phyloP scores from a whole-genome alignment of 2,329 filamentous ascomycete genomes.

The Celoporthe dispersa region DNA sequence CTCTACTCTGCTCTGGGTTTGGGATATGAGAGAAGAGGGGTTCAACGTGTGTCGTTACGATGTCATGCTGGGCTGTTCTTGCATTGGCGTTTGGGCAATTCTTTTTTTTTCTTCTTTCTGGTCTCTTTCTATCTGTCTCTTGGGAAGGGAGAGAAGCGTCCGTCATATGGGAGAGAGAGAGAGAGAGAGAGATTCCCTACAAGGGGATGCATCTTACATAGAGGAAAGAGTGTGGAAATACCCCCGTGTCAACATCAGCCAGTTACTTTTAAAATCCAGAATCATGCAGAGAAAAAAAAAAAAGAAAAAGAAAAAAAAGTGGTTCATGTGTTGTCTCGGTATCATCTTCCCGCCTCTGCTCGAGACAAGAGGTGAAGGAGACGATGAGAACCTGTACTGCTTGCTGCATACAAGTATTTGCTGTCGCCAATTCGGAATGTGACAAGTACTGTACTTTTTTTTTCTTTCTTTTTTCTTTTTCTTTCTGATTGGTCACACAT shows the following conservation, averaged over 20 bases:
- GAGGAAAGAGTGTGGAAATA: background rate
- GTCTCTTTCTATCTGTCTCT: background rate
- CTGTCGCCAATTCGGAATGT: too few relatives aligned
- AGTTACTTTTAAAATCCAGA: background rate
- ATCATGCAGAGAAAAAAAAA: background rate
- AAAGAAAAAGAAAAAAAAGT: too few relatives aligned
- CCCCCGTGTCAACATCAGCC: background rate
- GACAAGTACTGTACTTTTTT: background rate
- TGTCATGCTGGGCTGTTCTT: background rate
- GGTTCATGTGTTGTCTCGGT: too few relatives aligned
- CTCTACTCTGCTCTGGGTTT: background rate
- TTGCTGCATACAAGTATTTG: too few relatives aligned
- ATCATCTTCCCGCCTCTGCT: too few relatives aligned
- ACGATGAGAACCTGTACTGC: too few relatives aligned
- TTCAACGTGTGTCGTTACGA: background rate
- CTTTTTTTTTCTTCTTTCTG: background rate
- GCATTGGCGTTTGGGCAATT: background rate
- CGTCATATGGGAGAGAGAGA: background rate
- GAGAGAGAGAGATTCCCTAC: background rate
- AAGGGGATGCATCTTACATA: background rate
- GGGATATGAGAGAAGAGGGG: background rate
- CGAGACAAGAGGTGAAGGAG: too few relatives aligned
- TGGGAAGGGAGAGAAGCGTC: background rate
- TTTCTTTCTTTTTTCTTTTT: background rate
- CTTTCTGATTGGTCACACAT: background rate